Evolutionary conservation across 148 eudicot species (phyloP).

Genomic region (Heliamphora exappendiculata): DNA sequence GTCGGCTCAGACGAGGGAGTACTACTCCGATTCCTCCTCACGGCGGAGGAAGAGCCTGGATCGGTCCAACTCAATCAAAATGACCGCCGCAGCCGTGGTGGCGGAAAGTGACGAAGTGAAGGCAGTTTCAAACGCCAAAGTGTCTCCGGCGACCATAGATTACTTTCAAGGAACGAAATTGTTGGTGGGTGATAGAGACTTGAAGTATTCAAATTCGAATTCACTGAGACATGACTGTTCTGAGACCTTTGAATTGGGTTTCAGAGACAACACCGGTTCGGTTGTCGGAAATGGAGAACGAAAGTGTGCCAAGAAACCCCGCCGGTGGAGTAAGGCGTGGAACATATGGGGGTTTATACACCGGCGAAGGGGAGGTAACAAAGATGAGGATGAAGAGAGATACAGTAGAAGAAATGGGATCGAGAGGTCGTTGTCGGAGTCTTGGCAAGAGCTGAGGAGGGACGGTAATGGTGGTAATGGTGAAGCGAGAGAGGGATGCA

Average conservation of each 20-base stretch:
- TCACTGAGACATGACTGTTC: conserved; percentile 67
- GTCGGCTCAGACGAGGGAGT: conserved; percentile 65
- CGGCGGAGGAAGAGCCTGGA: conserved; percentile 77
- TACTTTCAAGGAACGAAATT: too few relatives aligned
- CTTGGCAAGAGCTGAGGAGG: conserved; percentile 73
- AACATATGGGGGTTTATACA: conserved; percentile 76
- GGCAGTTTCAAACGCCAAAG: conserved; percentile 39
- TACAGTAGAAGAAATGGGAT: conserved; percentile 66
- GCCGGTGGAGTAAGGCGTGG: conserved; percentile 73
- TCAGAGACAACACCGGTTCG: conserved; percentile 45
- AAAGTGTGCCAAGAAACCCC: conserved; percentile 54
- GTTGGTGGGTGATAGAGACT: conserved; percentile 29
- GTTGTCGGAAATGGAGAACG: conserved; percentile 50
- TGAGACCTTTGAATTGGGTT: conserved; percentile 68
- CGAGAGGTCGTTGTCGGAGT: conserved; percentile 66
- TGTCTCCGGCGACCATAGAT: conserved; percentile 43
- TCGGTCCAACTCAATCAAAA: conserved; percentile 69
- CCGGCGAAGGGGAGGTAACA: conserved; percentile 36
- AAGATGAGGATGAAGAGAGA: conserved; percentile 59
- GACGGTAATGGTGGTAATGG: conserved; percentile 40
- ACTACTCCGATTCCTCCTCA: conserved; percentile 73
- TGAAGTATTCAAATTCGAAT: conserved; percentile 45
- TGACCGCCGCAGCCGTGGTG: conserved; percentile 69
- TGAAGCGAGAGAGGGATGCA: conserved; percentile 39
- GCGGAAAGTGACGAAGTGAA: conserved; percentile 73